phyloP scores from a whole-genome alignment of 768 basidiomycete genomes.

The Lyophyllum decastes region DNA sequence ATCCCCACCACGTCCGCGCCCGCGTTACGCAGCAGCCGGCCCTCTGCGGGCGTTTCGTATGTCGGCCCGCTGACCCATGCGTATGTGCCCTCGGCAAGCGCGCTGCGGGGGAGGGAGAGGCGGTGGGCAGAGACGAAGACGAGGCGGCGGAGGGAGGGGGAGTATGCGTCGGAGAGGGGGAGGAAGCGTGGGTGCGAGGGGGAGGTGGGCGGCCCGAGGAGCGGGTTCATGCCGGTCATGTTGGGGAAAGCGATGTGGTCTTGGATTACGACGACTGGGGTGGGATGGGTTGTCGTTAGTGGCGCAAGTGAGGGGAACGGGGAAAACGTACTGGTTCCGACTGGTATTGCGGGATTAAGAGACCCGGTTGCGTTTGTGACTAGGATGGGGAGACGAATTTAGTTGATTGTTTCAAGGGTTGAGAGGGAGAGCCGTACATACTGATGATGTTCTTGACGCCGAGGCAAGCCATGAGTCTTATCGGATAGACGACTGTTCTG shows the following conservation, averaged over 20 bases:
- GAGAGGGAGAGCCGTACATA: conserved; percentile 33
- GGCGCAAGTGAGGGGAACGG: background rate
- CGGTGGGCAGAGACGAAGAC: conserved; percentile 72
- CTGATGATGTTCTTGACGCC: conserved; percentile 79
- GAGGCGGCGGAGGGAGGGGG: conserved; percentile 64
- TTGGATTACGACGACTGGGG: conserved; percentile 75
- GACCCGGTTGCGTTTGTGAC: conserved; percentile 91
- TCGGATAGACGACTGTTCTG: conserved; percentile 71
- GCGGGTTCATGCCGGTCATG: conserved; percentile 73
- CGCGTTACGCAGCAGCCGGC: conserved; percentile 67
- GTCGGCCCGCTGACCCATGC: conserved; percentile 92
- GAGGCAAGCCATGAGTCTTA: conserved; percentile 75
- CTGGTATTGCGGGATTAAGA: conserved; percentile 68
- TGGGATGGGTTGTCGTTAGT: conserved; percentile 11
- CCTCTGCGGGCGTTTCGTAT: conserved; percentile 89
- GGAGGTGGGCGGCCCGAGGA: conserved; percentile 70
- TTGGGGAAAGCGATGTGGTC: conserved; percentile 86
- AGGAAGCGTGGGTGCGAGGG: conserved; percentile 72
- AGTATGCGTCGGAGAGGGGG: conserved; percentile 84
- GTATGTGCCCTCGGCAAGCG: conserved; percentile 80
- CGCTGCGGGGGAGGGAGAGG: conserved; percentile 51
- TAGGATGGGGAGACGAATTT: conserved; percentile 24
- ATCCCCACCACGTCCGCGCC: conserved; percentile 94
- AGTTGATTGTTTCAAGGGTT: background rate
- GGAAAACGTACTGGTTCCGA: conserved; percentile 72